Base-by-base conservation (phyloP, 306 rosid genomes). In the Cicer pinnatifidum region DNA sequence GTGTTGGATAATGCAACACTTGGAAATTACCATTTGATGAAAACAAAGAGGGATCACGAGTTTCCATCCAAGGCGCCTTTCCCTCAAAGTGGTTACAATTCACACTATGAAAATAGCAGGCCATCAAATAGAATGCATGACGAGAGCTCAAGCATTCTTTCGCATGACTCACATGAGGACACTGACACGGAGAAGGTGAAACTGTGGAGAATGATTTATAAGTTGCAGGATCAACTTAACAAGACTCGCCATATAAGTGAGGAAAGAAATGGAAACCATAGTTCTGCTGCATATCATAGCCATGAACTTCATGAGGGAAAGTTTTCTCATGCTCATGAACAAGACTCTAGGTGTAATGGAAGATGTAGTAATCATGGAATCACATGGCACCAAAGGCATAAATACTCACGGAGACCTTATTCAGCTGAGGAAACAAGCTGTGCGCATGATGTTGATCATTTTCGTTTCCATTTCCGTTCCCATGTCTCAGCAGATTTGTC, bases 401-500 rank as follows among this genome's bases (percentile, higher is more conserved):
- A 85, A 51, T 71, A 65, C 69, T 79, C 87, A 6, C 72, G 57
- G 64, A 78, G 88, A 53, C 92, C 96, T 52, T 89, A 88, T 76
- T 89, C 97, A 20, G 86, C 83, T 50, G 94, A 89, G 81, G 85
- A 85, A 81, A 78, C 85, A 57, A 83, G 81, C 16, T 82, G 86
- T 45, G 80, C 84, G 46, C 88, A 79, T 79, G 90, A 79, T 75
- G 75, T 52, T 72, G 86, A 87, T 78, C 77, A 69, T 64, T 78
- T 86, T 65, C 82, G 79, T 78, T 67, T 79, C 77, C 84, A 72
- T 12, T 81, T 75, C 57, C 51, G 6, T 81, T 87, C 81, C 16
- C 86, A 73, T 37, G 81, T 16, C 84, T 84, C 91, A 46, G 80
- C 80, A 69, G 91, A 87, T 65, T 58, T 83, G 62, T 86, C 83